Base-by-base conservation (phyloP, 129 eudicot species). In the Escallonia herrerae region DNA sequence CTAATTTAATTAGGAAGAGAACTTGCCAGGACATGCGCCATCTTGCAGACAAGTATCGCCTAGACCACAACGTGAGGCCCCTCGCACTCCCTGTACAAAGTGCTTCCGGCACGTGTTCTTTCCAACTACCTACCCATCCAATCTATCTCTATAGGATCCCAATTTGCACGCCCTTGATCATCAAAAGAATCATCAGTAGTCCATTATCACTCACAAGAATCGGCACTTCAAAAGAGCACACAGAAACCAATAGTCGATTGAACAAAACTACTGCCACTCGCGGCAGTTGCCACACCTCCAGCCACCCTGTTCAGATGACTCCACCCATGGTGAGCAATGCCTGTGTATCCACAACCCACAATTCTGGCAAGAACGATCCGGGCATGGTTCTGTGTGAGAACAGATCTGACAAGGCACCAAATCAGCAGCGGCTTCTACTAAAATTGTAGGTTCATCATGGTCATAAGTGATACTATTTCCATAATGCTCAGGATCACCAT, bases 261-360 rank as follows among this genome's bases (percentile, higher is more conserved):
- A 53, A 5, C 39, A 52, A 49, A 43, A 51, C 74, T 78, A 89
- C 59, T 72, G 70, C 87, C 85, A 82, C 40, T 70, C 87, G 7
- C 94, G 52, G 71, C 99, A 94, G 65, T 70, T 76, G 63, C 93
- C 94, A 76, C 99, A 94, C 75, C 69, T 86, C 99, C 99, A 94
- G 37, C 76, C 78, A 8, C 73, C 83, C 46, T 79, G 84, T 75
- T 58, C 66, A 43, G 87, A 61, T 2, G 72, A 62, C 8, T 75
- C 74, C 10, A 75, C 74, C 98, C 95, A 93, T 7, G 90, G 95
- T 39, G 95, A 86, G 70, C 99, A 94, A 47, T 80, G 77, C 58
- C 84, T 82, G 77, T 94, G 99, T n/a, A 94, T 64, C 78, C 80
- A 79, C 6, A 79, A 33, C 10, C 93, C 90, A 60, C 99, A 94